phyloP scores from a whole-genome alignment of 1,284 basidiomycete genomes.

The Cutaneotrichosporon sp. region DNA sequence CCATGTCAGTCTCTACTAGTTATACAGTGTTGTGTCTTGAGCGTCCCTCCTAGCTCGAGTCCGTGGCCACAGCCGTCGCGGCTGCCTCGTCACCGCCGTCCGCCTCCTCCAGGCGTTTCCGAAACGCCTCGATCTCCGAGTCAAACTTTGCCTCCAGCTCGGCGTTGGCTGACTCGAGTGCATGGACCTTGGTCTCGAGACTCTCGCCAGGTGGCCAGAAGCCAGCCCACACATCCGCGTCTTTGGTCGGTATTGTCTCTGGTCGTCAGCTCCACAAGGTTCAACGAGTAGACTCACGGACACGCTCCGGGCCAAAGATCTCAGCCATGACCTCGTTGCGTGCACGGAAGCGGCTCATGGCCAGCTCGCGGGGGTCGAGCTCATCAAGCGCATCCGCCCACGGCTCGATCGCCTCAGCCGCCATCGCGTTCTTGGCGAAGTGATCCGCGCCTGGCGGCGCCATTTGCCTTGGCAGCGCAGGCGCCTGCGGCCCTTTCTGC shows the following conservation, averaged over 20 bases:
- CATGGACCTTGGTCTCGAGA: slow-evolving; percentile 46
- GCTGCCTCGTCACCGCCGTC: slow-evolving; percentile 5
- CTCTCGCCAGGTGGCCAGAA: slow-evolving; percentile 40
- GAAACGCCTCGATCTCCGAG: slow-evolving; percentile 28
- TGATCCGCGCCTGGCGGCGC: slow-evolving; percentile 26
- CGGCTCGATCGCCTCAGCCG: slow-evolving; percentile 33
- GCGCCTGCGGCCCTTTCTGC: not conserved
- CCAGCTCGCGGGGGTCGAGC: slow-evolving; percentile 46
- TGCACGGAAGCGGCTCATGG: slow-evolving; percentile 45
- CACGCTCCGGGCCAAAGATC: slow-evolving; percentile 46
- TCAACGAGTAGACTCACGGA: slow-evolving; percentile 36
- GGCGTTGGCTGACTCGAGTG: slow-evolving; percentile 41
- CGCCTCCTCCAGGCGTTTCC: slow-evolving; percentile 19
- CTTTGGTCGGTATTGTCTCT: slow-evolving; percentile 19
- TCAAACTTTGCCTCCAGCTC: slow-evolving; percentile 37
- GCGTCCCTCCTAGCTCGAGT: not conserved
- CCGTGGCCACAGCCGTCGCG: not conserved
- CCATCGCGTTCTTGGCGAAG: slow-evolving; percentile 37
- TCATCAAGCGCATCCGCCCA: slow-evolving; percentile 50
- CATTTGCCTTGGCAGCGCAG: not conserved
- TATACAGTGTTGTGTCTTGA: slow-evolving; percentile 3
- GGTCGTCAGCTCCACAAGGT: slow-evolving; percentile 5
- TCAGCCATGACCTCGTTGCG: slow-evolving; percentile 48
- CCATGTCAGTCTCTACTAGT: slow-evolving; percentile 9
- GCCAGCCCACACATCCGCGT: slow-evolving; percentile 40